Conservation (phyloP, 2,329 filamentous ascomycete genomes). For the Curvularia eragrostidis region DNA sequence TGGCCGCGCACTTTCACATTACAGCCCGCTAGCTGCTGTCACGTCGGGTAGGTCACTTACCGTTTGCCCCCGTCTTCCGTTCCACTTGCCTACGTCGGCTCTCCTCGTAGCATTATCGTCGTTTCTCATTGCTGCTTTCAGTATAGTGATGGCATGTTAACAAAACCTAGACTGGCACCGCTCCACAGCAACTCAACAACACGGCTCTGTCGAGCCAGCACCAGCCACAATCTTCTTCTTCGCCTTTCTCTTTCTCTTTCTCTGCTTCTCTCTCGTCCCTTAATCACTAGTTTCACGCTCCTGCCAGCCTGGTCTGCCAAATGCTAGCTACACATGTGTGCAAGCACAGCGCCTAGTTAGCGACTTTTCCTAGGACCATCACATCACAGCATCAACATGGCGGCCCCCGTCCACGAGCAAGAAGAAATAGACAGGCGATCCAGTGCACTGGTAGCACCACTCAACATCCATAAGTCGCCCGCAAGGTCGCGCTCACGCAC, state of each 20-base stretch:
- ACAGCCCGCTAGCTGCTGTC: conserved; percentile 15
- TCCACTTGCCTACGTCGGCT: conserved; percentile 37
- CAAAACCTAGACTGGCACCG: conserved; percentile 1
- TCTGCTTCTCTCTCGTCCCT: neutral
- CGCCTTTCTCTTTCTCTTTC: neutral
- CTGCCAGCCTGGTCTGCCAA: conserved; percentile 22
- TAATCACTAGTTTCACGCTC: conserved; percentile 11
- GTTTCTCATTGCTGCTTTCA: conserved; percentile 38
- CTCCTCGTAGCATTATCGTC: conserved; percentile 33
- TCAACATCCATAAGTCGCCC: conserved; percentile 49
- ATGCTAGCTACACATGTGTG: conserved; percentile 36
- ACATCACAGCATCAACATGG: conserved; percentile 30
- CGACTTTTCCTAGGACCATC: conserved; percentile 17
- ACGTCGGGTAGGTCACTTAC: conserved; percentile 38
- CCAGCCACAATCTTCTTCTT: neutral
- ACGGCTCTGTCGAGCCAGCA: conserved; percentile 3
- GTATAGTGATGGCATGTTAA: conserved; percentile 39
- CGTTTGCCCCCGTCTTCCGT: conserved; percentile 32
- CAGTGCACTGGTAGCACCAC: conserved; percentile 46
- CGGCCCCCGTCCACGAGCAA: conserved; percentile 35
- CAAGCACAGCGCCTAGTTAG: conserved; percentile 39
- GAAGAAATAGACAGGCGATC: conserved; percentile 43
- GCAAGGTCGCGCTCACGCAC: conserved; percentile 36
- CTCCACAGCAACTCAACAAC: conserved; percentile 26
- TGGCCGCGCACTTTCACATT: conserved; percentile 1